Evolutionary conservation across 306 rosid genomes (phyloP).

Genomic region (Acacia acuminata): DNA sequence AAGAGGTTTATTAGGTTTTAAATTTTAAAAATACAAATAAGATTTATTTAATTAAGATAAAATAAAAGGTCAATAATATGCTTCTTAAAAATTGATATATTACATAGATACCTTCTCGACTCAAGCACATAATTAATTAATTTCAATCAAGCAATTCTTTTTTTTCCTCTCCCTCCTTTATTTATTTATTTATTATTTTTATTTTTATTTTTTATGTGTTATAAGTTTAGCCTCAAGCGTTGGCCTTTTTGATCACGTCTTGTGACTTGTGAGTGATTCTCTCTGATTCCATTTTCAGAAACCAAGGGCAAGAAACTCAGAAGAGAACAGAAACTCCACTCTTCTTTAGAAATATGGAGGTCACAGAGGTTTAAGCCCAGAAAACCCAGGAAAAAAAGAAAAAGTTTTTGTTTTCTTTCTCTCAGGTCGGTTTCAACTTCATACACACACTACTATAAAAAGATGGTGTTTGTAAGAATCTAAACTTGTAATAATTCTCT

Average conservation of each 20-base stretch:
- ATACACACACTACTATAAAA: not conserved
- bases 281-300: slow-evolving; percentile 32
- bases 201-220: no score
- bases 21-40: no score
- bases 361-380: slow-evolving; percentile 26
- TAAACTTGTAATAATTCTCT: not conserved
- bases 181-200: no score
- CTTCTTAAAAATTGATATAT: no score
- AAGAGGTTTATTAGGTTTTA: no score
- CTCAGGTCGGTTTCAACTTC: slow-evolving; percentile 26
- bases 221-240: slow-evolving; percentile 28
- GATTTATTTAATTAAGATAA: no score
- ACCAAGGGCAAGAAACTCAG: slow-evolving; percentile 33
- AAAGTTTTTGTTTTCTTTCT: slow-evolving; percentile 15
- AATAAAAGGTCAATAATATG: no score
- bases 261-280: slow-evolving; percentile 22
- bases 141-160: no score
- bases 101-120: no score
- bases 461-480: not conserved
- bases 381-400: not conserved
- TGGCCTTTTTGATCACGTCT: slow-evolving; percentile 55
- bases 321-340: not conserved
- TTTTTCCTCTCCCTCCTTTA: no score
- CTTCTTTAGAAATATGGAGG: slow-evolving; percentile 34
- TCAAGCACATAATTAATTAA: no score